Base-by-base conservation (phyloP, 2,329 filamentous ascomycete species). In the Penicillium sp. region DNA sequence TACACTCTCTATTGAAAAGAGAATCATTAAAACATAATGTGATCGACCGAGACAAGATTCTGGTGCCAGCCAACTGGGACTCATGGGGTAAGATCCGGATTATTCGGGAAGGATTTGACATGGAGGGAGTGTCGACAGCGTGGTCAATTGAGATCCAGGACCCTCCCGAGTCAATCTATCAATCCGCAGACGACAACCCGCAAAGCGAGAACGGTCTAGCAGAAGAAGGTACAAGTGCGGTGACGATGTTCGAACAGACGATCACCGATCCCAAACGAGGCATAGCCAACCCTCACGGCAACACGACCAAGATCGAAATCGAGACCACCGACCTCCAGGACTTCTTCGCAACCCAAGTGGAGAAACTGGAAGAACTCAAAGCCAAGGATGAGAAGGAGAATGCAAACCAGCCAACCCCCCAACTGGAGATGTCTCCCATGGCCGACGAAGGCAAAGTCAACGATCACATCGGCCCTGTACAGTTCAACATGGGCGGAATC, bases 401-500 rank as follows among this genome's bases (percentile, higher is more conserved):
- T 13, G 64, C 71, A 32, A 65, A 62, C 25, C 70, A 71, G 52
- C 69, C 65, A 60, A 61, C 58, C 16, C 68, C 71, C n/a, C 70
- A 68, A 55, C 62, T 68, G 53, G 70, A 71, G 51, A 72, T 69
- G 66, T 68, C 65, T 15, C 68, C 67, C n/a, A 63, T 72, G 55
- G 72, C 72, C 49, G 71, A 73, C 50, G 71, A 70, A 48, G 72
- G 65, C 59, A 75, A 74, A 29, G 79, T 82, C 51, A 87, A 86
- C 64, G 89, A 93, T 67, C 91, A 96, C 65, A 96, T 96, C 66
- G 92, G 92, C 0, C 91, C 92, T 0, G 91, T 97, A 60, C 91
- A 96, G 69, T 97, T 97, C 77, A 99, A 99, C 71, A 94, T 99
- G 82, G 94, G 94, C 40, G 94, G 94, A 50, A 97, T 99, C 60